These are phyloP conservation scores for Tuber indicum DNA, from an alignment of 495 filamentous ascomycete genomes.

Conservation along the genomic window DNA sequence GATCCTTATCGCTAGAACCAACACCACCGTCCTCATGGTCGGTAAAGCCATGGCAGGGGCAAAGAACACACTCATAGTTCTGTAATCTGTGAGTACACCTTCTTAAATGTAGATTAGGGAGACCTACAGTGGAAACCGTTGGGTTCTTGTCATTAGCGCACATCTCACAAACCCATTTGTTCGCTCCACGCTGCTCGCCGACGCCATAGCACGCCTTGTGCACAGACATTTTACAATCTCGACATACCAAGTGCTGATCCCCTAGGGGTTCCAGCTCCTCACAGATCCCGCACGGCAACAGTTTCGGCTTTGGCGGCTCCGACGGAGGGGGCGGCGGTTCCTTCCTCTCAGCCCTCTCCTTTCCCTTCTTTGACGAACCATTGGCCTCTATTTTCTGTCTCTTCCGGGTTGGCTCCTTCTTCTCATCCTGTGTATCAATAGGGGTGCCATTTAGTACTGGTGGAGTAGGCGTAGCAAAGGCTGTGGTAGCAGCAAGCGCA, in stretches of 20 bases:
- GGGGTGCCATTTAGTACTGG: conserved; percentile 8
- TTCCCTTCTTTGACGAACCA: conserved; percentile 33
- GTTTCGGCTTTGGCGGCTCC: conserved; percentile 68
- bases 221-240: conserved; percentile 84
- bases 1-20: conserved; percentile 33
- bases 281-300: conserved; percentile 81
- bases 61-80: conserved; percentile 88
- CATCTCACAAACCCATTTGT: conserved; percentile 93
- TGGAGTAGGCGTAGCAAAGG: conserved; percentile 25
- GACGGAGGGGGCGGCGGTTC: conserved; percentile 53
- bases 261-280: conserved; percentile 61
- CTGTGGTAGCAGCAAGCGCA: conserved; percentile 29
- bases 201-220: conserved; percentile 91
- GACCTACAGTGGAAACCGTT: conserved; percentile 70
- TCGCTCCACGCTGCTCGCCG: conserved; percentile 57
- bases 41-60: conserved; percentile 53
- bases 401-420: conserved; percentile 48
- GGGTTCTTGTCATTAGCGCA: conserved; percentile 88
- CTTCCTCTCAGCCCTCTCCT: conserved; percentile 35
- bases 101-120: neutral
- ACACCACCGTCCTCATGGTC: conserved; percentile 30
- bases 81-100: conserved; percentile 42
- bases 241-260: conserved; percentile 68
- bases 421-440: conserved; percentile 26
- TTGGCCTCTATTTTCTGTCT: conserved; percentile 48